A percentile compares a stretch with the other conserved stretches of the same genome.
Evolutionary conservation across 768 basidiomycete genomes (phyloP).

Genomic region (Suillus lakei): DNA sequence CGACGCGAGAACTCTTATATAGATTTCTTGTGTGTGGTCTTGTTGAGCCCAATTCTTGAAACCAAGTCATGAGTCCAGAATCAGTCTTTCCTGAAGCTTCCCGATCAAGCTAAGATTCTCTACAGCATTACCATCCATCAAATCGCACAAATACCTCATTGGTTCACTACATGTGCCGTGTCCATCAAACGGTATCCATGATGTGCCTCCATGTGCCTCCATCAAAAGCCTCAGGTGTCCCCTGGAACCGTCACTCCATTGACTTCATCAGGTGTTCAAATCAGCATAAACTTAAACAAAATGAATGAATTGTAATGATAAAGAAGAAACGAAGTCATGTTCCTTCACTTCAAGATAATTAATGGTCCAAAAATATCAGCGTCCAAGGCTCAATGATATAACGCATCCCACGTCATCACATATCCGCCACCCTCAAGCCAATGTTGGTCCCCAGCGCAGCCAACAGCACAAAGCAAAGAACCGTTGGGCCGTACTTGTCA

Average conservation of each 20-base stretch:
- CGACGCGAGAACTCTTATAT: background rate
- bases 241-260: background rate
- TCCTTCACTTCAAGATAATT: no score
- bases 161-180: no score
- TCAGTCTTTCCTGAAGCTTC: no score
- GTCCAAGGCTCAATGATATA: background rate
- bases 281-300: no score
- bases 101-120: background rate
- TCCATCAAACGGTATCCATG: background rate
- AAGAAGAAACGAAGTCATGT: background rate
- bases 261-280: no score
- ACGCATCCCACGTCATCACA: slow-evolving; percentile 48
- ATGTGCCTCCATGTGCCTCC: background rate
- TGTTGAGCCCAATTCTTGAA: background rate
- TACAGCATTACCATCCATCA: background rate
- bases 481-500: slow-evolving; percentile 85
- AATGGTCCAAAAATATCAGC: background rate
- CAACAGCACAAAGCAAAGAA: slow-evolving; percentile 72
- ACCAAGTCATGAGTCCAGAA: no score
- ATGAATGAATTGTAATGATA: no score
- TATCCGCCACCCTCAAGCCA: slow-evolving; percentile 65
- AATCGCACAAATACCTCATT: background rate
- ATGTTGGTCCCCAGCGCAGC: slow-evolving; percentile 77
- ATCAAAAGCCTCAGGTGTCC: background rate
- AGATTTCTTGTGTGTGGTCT: background rate